Evolutionary conservation across 2,329 filamentous ascomycete species (phyloP), one percentile per base, ranked within the genome.

Genomic region (Xylaria sp.): DNA sequence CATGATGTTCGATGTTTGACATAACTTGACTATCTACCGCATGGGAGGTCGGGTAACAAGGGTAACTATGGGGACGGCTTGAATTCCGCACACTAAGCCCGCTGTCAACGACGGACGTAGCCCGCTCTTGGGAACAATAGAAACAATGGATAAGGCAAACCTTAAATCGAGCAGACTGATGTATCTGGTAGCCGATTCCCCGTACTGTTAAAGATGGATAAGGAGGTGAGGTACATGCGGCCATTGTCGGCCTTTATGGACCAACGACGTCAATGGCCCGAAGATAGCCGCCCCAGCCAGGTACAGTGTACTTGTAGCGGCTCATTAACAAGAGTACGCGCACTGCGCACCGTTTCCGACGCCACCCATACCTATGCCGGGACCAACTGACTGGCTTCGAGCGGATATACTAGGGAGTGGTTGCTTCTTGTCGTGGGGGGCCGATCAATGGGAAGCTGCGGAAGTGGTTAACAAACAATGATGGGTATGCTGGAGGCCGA

Each of bases 1-100:
- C 40, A 11, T 59, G 54, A 66, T 63, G 10, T 56, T 33, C 33
- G 54, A 65, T 42, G 44, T 36, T 38, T 67, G 42, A 46, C 54
- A 49, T 65, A 15, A 59, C 59, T 49, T 62, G 44, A 62, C 26
- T 69, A 83, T 83, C 53, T 82, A 77, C 72, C 83, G 81, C 53
- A 5, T 64, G 38, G 28, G 46, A 23, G 20, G 54, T 44, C 72
- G 73, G 74, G 74, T 70, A 75, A 65, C 65, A 68, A 73, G 70
- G 75, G 71, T 72, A 72, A 73, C 48, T 20, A 71, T 66, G 69
- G 67, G 69, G 54, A 64, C 74, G 75, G 75, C 58, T 54, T 65
- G 61, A 72, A 76, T 76, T 76, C 75, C 75, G 75, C 75, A 36
- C 65, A 31, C 57, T 53, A 65, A 44, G 40, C 59, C 60, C 59